These are phyloP conservation scores for Lablab purpureus DNA, from an alignment of 306 rosid species.

Conservation along the genomic window DNA sequence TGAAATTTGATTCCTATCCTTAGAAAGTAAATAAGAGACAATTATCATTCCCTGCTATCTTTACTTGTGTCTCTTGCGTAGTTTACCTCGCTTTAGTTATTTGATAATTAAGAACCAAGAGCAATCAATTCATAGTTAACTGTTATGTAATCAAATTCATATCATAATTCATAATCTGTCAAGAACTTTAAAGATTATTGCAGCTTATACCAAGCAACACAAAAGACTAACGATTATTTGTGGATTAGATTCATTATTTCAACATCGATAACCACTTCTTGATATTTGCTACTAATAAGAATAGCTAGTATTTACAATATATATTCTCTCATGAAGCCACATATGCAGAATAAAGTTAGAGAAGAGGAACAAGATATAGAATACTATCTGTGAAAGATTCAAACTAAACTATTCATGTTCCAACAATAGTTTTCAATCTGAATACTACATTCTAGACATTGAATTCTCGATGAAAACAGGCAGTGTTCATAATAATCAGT, in stretches of 20 bases:
- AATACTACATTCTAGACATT: constrained; percentile 23
- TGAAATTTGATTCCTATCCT: neutral
- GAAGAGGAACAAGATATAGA: neutral
- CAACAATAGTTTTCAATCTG: neutral
- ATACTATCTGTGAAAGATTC: neutral
- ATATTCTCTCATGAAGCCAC: constrained; percentile 20
- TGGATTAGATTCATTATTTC: constrained; percentile 14
- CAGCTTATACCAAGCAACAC: neutral
- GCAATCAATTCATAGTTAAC: neutral
- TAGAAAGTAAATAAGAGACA: neutral
- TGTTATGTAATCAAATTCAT: neutral
- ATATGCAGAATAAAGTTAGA: constrained; percentile 3
- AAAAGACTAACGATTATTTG: constrained; percentile 10
- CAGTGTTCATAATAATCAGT: constrained; percentile 53
- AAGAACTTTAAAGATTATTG: neutral
- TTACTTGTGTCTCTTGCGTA: neutral
- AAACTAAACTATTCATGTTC: constrained; percentile 20
- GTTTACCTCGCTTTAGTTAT: neutral
- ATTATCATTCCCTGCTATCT: neutral
- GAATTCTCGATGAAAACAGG: constrained; percentile 57
- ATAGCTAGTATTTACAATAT: constrained; percentile 22
- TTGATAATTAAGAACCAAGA: neutral
- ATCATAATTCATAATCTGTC: neutral
- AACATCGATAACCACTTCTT: constrained; percentile 18
- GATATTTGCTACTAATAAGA: constrained; percentile 13